A percentile compares a stretch with the other conserved stretches of the same genome.
phyloP scores from a whole-genome alignment of 805 yeast species.

The Myxozyma sirexii region DNA sequence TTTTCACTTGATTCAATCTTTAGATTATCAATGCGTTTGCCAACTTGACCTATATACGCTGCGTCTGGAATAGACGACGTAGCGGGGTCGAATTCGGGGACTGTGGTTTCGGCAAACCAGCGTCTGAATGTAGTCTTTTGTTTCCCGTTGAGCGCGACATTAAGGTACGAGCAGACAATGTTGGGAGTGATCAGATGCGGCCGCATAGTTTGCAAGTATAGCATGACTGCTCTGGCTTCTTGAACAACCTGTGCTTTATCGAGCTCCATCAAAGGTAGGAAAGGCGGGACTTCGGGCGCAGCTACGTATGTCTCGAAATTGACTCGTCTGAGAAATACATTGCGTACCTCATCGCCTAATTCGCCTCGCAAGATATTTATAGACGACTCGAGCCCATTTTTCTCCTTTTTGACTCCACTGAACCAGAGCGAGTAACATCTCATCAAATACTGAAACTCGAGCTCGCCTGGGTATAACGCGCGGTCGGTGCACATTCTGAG shows the following conservation, averaged over 20 bases:
- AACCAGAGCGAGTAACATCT: conserved; percentile 39
- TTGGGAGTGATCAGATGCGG: conserved; percentile 51
- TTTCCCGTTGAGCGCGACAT: conserved; percentile 65
- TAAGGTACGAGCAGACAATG: conserved; percentile 55
- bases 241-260: conserved; percentile 54
- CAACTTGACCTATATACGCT: conserved; percentile 29
- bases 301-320: background rate
- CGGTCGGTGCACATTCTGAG: conserved; percentile 38
- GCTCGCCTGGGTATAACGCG: conserved; percentile 39
- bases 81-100: conserved; percentile 44
- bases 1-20: conserved; percentile 14
- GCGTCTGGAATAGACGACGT: conserved; percentile 45
- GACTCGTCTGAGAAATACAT: conserved; percentile 6
- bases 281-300: conserved; percentile 54
- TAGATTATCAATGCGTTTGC: background rate
- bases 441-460: conserved; percentile 41
- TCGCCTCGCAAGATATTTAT: conserved; percentile 1
- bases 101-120: conserved; percentile 47
- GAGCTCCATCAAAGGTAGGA: conserved; percentile 62
- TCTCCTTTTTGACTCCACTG: conserved; percentile 22
- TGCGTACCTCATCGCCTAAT: conserved; percentile 3
- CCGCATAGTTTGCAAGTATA: conserved; percentile 50
- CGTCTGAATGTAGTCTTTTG: conserved; percentile 29
- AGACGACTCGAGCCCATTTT: background rate
- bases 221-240: conserved; percentile 80